A percentile compares a stretch with the other conserved stretches of the same genome.
Evolutionary conservation across 371 early-diverging fungal genomes (phyloP).

Genomic region (Syncephalastrum racemosum): DNA sequence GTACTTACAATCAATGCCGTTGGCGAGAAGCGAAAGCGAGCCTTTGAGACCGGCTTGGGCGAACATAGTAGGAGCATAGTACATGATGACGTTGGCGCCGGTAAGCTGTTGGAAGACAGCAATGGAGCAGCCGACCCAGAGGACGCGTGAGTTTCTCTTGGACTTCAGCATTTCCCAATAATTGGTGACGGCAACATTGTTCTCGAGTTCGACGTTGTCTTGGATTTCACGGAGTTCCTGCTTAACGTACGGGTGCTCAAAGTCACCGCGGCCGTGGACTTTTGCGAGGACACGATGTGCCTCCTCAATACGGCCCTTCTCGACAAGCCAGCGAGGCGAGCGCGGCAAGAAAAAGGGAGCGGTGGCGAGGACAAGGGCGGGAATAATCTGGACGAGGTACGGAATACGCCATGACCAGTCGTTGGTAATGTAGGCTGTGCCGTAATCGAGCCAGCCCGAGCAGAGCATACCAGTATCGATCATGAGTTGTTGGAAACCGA

Average conservation of each 20-base stretch:
- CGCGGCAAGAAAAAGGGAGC: constrained; percentile 56
- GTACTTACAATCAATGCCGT: constrained; percentile 60
- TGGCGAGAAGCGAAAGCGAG: constrained; percentile 54
- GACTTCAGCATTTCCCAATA: constrained; percentile 74
- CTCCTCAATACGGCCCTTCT: constrained; percentile 55
- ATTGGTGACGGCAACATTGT: constrained; percentile 60
- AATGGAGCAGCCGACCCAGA: constrained; percentile 68
- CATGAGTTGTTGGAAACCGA: constrained; percentile 48
- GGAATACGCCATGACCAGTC: constrained; percentile 53
- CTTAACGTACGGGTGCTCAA: constrained; percentile 56
- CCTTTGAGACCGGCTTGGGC: constrained; percentile 60
- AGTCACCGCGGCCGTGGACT: constrained; percentile 64
- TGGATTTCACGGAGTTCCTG: constrained; percentile 79
- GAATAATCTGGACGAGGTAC: constrained; percentile 47
- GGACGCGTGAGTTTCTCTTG: constrained; percentile 60
- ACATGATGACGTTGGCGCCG: constrained; percentile 48
- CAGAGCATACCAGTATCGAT: constrained; percentile 49
- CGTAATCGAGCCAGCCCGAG: constrained; percentile 49
- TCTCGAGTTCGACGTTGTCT: constrained; percentile 70
- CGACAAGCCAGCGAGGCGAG: constrained; percentile 54
- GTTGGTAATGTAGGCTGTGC: constrained; percentile 27
- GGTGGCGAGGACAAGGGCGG: constrained; percentile 43
- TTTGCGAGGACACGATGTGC: constrained; percentile 73
- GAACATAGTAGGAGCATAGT: constrained; percentile 70
- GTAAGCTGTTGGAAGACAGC: constrained; percentile 66